phyloP scores from a whole-genome alignment of 2,329 filamentous ascomycete genomes.

The Exserohilum rostratum region DNA sequence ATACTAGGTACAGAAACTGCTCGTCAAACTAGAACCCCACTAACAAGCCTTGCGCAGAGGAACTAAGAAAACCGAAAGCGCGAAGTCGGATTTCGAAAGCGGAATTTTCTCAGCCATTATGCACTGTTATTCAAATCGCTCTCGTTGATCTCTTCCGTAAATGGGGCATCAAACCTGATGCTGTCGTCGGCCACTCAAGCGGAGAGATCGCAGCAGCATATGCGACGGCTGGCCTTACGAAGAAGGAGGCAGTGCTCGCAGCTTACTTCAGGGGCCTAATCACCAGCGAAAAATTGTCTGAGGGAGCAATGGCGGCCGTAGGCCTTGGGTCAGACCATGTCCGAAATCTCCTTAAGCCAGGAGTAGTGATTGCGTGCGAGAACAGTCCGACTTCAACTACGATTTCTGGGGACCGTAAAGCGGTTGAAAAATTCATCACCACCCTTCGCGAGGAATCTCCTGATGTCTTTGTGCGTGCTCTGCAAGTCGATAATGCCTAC shows the following conservation, averaged over 20 bases:
- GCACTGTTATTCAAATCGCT: neutral
- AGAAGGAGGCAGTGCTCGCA: neutral
- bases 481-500: neutral
- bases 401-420: neutral
- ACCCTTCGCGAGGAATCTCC: neutral
- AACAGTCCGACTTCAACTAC: neutral
- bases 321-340: neutral
- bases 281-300: neutral
- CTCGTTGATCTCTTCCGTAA: slow-evolving; percentile 17
- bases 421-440: neutral
- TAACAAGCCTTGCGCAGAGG: no score
- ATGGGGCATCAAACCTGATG: slow-evolving; percentile 14
- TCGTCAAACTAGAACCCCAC: neutral
- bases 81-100: no score
- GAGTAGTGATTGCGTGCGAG: neutral
- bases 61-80: no score
- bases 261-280: neutral
- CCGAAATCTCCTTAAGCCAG: neutral
- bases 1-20: no score
- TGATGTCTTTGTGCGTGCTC: neutral
- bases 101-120: slow-evolving; percentile 12
- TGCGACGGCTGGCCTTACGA: slow-evolving; percentile 10
- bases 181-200: slow-evolving; percentile 47
- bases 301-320: neutral
- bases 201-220: slow-evolving; percentile 53